These are phyloP conservation scores for Erythrobasidium hasegawianum DNA, from an alignment of 1,284 basidiomycete species.

Conservation along the genomic window DNA sequence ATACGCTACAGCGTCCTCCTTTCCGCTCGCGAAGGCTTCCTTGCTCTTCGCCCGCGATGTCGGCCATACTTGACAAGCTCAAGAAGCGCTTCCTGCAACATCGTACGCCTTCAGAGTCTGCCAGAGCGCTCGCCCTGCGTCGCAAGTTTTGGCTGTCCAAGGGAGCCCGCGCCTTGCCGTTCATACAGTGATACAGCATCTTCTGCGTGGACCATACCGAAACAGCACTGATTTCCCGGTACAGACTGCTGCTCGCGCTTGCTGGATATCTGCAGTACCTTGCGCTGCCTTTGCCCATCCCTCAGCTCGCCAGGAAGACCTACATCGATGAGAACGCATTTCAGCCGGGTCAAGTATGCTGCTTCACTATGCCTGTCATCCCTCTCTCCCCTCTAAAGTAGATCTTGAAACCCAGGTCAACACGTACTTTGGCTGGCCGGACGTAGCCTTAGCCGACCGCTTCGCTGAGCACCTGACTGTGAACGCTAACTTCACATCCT, in stretches of 20 bases:
- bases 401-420: conserved; percentile 60
- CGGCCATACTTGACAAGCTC: background rate
- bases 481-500: background rate
- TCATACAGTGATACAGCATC: conserved; percentile 25
- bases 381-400: background rate
- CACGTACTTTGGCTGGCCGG: conserved; percentile 80
- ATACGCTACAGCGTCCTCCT: no score
- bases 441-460: conserved; percentile 75
- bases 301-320: conserved; percentile 61
- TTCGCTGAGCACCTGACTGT: conserved; percentile 59
- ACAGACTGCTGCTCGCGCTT: conserved; percentile 37
- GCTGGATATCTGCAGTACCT: conserved; percentile 40
- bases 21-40: no score
- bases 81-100: background rate
- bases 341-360: conserved; percentile 73
- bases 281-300: conserved; percentile 33
- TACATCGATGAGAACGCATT: conserved; percentile 93
- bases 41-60: no score
- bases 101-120: conserved; percentile 19
- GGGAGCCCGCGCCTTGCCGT: conserved; percentile 7
- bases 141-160: conserved; percentile 7
- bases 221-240: background rate
- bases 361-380: background rate
- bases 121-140: conserved; percentile 9
- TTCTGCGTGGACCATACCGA: background rate